Evolutionary conservation across 805 yeast genomes (phyloP).

Genomic region (Dipodascopsis tothii): DNA sequence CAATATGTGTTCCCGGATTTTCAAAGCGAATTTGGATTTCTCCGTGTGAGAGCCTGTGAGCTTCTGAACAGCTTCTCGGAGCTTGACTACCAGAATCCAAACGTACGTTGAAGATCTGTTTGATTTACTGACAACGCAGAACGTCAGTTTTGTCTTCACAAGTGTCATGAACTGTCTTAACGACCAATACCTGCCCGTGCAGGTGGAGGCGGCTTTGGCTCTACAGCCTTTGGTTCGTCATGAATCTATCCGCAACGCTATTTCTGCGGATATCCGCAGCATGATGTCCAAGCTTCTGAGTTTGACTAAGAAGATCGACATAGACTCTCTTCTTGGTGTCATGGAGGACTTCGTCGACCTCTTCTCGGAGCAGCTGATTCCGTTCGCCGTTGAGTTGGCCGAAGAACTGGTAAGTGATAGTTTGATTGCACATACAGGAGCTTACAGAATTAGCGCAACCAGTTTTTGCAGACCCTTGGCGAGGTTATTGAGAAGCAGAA

Average conservation of each 20-base stretch:
- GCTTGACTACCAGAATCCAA: conserved; percentile 47
- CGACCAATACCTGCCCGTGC: conserved; percentile 60
- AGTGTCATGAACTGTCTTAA: conserved; percentile 36
- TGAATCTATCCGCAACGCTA: conserved; percentile 58
- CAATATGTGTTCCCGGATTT: conserved; percentile 67
- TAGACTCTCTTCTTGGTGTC: conserved; percentile 78
- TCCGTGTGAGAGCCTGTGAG: conserved; percentile 55
- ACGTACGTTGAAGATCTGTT: neutral
- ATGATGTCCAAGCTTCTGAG: conserved; percentile 73
- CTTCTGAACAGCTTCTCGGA: conserved; percentile 52
- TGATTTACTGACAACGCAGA: conserved; percentile 37
- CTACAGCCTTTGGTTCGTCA: conserved; percentile 67
- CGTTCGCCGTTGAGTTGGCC: conserved; percentile 72
- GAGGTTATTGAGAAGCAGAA: conserved; percentile 55
- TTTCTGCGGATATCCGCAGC: conserved; percentile 63
- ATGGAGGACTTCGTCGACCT: conserved; percentile 93
- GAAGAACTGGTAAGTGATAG: conserved; percentile 28
- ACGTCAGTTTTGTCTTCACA: conserved; percentile 48
- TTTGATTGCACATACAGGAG: too few species aligned
- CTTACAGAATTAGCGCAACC: too few species aligned
- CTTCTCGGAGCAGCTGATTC: conserved; percentile 80
- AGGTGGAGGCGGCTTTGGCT: conserved; percentile 76
- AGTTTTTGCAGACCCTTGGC: conserved; percentile 60
- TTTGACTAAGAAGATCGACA: conserved; percentile 72
- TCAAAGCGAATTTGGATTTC: conserved; percentile 48